Base-by-base conservation (phyloP, 1,139 yeast species). In the Protomyces lactucae-debilis region DNA sequence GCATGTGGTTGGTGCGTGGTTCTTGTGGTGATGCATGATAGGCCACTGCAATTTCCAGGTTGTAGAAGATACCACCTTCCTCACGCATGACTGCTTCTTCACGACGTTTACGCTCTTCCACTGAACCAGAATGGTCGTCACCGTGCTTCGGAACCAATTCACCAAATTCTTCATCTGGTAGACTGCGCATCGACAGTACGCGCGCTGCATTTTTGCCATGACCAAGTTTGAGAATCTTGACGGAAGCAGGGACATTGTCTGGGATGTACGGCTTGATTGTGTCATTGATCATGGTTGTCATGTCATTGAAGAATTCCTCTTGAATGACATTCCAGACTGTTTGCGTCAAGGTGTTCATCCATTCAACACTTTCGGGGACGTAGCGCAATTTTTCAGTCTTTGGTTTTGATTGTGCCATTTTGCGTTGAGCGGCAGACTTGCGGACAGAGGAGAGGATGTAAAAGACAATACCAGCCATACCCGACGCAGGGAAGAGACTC, bases 21-120 rank as follows among this genome's bases (percentile, higher is more conserved):
- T 18, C 43, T 21, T 52, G 12, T 3, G 64, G 60, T 12, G 64
- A 45, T 16, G 64, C 64, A 21, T 60, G 64, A 28, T 60, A 60
- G 3, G 64, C 64, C 39, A 60, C 35, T 3, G 64, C 64, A 9
- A 60, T 46, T 32, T 60, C 64, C 3, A 60, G 55, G 45, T 60
- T 60, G 60, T 60, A 60, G 14, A 60, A 60, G 45, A 59, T 55
- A 10, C 63, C 63, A 43, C 63, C 63, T 28, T 59, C 63, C 43
- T 59, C 63, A 2, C 57, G 56, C 39, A 52, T 57, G 21, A 59
- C 54, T 10, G 64, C 59, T 52, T 60, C 55, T 23, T 60, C 64
- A 12, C 60, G 46, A n/a, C 35, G n/a, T 25, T 54, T 60, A n/a
- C 55, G 55, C 46, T 60, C 56, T 2, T 36, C 52, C 52, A 45